Percentiles rank a stretch among this genome's conserved stretches.
phyloP scores from a whole-genome alignment of 495 filamentous ascomycete genomes.

The Hypoxylon lenormandii region DNA sequence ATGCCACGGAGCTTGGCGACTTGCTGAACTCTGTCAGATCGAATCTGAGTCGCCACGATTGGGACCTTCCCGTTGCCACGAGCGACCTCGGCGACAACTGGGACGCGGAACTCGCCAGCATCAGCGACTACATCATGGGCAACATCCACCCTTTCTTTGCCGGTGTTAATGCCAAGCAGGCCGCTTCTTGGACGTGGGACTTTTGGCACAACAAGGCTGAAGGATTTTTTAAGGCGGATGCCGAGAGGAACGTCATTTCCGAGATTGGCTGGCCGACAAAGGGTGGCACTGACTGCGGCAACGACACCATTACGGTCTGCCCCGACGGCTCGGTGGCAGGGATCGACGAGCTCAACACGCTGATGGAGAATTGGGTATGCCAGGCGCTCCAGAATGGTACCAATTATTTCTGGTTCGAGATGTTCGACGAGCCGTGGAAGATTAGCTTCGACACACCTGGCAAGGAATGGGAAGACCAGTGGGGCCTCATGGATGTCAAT shows the following conservation, averaged over 20 bases:
- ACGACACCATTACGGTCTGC: constrained; percentile 61
- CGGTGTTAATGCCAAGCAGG: constrained; percentile 74
- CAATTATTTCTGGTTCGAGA: constrained; percentile 96
- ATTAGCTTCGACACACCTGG: constrained; percentile 72
- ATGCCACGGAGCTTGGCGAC: constrained; percentile 69
- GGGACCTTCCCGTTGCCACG: constrained; percentile 83
- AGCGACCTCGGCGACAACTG: constrained; percentile 92
- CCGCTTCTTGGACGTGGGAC: constrained; percentile 82
- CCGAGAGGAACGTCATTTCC: constrained; percentile 76
- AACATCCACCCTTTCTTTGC: constrained; percentile 98
- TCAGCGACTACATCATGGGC: constrained; percentile 90
- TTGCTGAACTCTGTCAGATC: constrained; percentile 74
- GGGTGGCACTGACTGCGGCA: constrained; percentile 84
- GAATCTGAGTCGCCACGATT: constrained; percentile 74
- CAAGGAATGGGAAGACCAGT: constrained; percentile 93
- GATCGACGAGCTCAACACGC: constrained; percentile 82
- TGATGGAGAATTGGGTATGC: constrained; percentile 90
- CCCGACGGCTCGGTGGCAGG: constrained; percentile 78
- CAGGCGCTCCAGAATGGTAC: constrained; percentile 80
- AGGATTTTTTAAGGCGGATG: constrained; percentile 66
- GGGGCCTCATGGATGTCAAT: constrained; percentile 90
- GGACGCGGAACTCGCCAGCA: constrained; percentile 72
- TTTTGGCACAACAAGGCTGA: constrained; percentile 83
- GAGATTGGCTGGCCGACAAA: constrained; percentile 93
- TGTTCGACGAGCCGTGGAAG: constrained; percentile 98